These are phyloP conservation scores for Thermochaetoides dissita DNA, from an alignment of 2,329 filamentous ascomycete species.

Conservation along the genomic window DNA sequence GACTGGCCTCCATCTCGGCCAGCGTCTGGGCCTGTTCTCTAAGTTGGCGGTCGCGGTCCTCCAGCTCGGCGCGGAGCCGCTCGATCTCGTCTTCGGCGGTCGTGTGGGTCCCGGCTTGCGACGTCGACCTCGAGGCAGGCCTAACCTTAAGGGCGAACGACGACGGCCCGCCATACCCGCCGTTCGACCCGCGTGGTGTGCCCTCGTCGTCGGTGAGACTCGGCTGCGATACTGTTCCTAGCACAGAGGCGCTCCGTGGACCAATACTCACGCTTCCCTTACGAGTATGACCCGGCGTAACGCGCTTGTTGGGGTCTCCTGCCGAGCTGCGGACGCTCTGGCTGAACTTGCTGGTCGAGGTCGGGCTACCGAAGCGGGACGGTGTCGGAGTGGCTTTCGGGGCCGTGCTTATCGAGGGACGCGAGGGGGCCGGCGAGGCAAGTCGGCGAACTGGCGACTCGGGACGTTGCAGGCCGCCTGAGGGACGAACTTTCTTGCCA, in stretches of 20 bases:
- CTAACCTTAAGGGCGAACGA: constrained; percentile 40
- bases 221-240: constrained; percentile 31
- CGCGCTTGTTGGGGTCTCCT: constrained; percentile 46
- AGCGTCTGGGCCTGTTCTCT: constrained; percentile 73
- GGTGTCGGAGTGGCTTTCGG: constrained; percentile 24
- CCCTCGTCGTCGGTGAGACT: constrained; percentile 43
- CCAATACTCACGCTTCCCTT: constrained; percentile 43
- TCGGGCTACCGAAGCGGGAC: constrained; percentile 49
- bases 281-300: constrained; percentile 14
- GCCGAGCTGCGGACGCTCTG: constrained; percentile 48
- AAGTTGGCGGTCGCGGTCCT: constrained; percentile 77
- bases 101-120: constrained; percentile 18
- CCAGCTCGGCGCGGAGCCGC: constrained; percentile 56
- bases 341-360: constrained; percentile 42
- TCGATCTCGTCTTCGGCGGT: constrained; percentile 63
- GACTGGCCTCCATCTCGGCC: constrained; percentile 76
- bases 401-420: background rate
- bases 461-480: constrained; percentile 55
- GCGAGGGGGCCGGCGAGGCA: constrained; percentile 31
- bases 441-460: constrained; percentile 68
- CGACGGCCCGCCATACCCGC: constrained; percentile 38
- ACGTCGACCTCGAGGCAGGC: constrained; percentile 35
- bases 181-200: constrained; percentile 40
- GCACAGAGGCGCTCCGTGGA: constrained; percentile 45
- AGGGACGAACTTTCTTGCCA: constrained; percentile 58